A percentile compares a stretch with the other conserved stretches of the same genome.
Evolutionary conservation across 306 rosid genomes (phyloP).

Genomic region (Trifolium fragiferum): DNA sequence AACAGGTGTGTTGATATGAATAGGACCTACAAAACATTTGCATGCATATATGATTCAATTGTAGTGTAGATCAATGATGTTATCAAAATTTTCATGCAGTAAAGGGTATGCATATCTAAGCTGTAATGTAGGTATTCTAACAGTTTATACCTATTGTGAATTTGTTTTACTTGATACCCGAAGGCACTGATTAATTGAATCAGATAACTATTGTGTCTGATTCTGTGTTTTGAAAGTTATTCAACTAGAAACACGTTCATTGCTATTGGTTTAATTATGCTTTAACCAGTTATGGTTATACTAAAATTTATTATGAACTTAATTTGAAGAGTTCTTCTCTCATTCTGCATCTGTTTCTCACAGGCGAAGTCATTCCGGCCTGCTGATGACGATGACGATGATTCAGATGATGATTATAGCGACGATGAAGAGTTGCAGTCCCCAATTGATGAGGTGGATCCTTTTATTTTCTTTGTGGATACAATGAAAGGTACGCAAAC

Average conservation of each 20-base stretch:
- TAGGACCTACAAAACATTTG: background rate
- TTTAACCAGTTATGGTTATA: background rate
- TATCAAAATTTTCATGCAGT: background rate
- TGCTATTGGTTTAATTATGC: background rate
- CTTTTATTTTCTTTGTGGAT: slow-evolving; percentile 89
- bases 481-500: slow-evolving; percentile 67
- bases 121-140: background rate
- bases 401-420: slow-evolving; percentile 86
- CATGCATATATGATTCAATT: slow-evolving; percentile 1
- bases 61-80: background rate
- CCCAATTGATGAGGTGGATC: slow-evolving; percentile 97
- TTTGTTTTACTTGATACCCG: background rate
- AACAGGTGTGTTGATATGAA: slow-evolving; percentile 62
- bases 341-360: slow-evolving; percentile 20
- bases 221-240: background rate
- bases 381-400: slow-evolving; percentile 63
- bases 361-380: slow-evolving; percentile 90
- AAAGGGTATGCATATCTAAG: background rate
- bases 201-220: background rate
- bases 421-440: slow-evolving; percentile 99
- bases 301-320: background rate
- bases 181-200: background rate
- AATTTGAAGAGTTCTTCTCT: background rate
- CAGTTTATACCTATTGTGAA: background rate
- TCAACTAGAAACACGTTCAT: background rate